Evolutionary conservation across 2,329 filamentous ascomycete species (phyloP).

Genomic region (Herpotrichia juniperi): DNA sequence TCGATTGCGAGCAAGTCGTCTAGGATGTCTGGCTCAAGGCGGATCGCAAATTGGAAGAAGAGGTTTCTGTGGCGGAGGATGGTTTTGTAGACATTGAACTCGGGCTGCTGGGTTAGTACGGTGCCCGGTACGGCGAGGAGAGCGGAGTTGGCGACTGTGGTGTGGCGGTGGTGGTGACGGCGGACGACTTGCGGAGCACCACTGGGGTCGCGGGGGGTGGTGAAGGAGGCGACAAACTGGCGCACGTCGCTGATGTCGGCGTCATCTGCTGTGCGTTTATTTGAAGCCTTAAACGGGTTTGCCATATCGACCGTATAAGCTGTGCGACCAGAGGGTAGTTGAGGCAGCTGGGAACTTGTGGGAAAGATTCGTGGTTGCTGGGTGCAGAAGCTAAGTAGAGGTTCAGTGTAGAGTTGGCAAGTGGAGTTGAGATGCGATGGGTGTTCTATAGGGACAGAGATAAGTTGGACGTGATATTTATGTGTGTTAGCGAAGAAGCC

Average conservation of each 20-base stretch:
- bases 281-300: constrained; percentile 13
- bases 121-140: not conserved
- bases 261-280: constrained; percentile 28
- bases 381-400: no score
- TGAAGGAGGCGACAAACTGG: not conserved
- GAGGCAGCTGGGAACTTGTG: no score
- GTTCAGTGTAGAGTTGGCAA: no score
- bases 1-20: constrained; percentile 45
- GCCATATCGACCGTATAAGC: not conserved
- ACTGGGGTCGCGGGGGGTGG: not conserved
- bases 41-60: constrained; percentile 40
- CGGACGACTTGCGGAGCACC: constrained; percentile 21
- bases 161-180: constrained; percentile 27
- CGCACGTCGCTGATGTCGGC: not conserved
- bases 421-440: no score
- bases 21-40: constrained; percentile 28
- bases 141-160: not conserved
- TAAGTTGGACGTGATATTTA: no score
- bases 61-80: constrained; percentile 43
- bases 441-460: no score
- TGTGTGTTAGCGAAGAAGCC: no score
- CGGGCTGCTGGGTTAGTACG: not conserved
- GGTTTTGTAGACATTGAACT: constrained; percentile 43
- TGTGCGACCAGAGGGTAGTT: no score
- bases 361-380: no score